Evolutionary conservation across 1,284 basidiomycete genomes (phyloP).

Genomic region (Austroboletus niveus): DNA sequence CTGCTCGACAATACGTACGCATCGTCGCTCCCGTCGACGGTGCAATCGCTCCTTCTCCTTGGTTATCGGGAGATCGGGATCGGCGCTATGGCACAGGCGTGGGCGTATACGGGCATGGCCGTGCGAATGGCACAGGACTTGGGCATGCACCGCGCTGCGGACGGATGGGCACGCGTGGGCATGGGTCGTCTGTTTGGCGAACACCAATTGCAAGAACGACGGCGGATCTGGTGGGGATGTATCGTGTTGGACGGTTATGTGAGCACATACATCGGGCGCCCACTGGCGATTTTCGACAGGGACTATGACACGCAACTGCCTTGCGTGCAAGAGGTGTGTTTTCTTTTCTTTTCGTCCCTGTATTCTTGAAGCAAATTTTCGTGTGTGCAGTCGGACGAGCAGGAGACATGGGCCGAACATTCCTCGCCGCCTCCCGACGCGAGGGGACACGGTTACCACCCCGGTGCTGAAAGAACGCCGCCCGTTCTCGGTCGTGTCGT

Average conservation of each 20-base stretch:
- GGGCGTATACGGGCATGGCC: slow-evolving; percentile 79
- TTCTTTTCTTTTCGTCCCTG: background rate
- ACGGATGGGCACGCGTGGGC: slow-evolving; percentile 63
- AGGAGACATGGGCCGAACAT: slow-evolving; percentile 53
- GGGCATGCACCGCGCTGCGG: slow-evolving; percentile 79
- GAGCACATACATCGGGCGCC: slow-evolving; percentile 77
- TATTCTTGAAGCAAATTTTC: background rate
- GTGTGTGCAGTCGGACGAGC: slow-evolving; percentile 53
- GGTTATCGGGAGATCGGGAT: slow-evolving; percentile 83
- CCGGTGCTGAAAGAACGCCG: slow-evolving; percentile 17
- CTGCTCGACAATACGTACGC: slow-evolving; percentile 69
- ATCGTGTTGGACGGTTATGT: slow-evolving; percentile 81
- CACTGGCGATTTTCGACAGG: slow-evolving; percentile 73
- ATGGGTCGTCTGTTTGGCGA: slow-evolving; percentile 59
- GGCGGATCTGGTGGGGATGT: slow-evolving; percentile 80
- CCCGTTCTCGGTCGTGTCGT: slow-evolving; percentile 53
- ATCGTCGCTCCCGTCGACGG: slow-evolving; percentile 62
- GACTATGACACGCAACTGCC: slow-evolving; percentile 81
- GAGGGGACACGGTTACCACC: slow-evolving; percentile 27
- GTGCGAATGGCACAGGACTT: slow-evolving; percentile 85
- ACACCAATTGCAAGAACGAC: slow-evolving; percentile 69
- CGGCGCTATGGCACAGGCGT: slow-evolving; percentile 84
- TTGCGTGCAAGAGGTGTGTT: slow-evolving; percentile 56
- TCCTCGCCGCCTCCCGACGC: slow-evolving; percentile 37
- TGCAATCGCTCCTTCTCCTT: slow-evolving; percentile 76